Evolutionary conservation across 2,329 filamentous ascomycete genomes (phyloP), one percentile per base, ranked within the genome.

Genomic region (Penicillium sp.): DNA sequence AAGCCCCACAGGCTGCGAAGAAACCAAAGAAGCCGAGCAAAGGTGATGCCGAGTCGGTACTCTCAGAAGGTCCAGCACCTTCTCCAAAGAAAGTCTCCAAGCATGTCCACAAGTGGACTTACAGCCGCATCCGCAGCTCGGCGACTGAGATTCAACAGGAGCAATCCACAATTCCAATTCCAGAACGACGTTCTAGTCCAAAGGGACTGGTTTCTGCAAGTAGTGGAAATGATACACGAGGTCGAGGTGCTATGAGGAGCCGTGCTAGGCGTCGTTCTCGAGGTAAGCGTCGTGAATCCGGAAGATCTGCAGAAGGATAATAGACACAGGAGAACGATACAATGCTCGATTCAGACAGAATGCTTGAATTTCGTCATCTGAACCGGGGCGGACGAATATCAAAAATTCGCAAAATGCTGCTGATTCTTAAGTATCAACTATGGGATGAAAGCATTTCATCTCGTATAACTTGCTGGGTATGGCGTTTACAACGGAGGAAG

Each of bases 331-430:
- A 14, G 55, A 60, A 9, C 52, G 50, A 18, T 63, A 64, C 37
- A 53, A 45, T 22, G 54, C 56, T 23, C 56, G 59, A 1, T 64
- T 62, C 34, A 54, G 42, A 14, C 48, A 52, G 28, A 45, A 48
- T 5, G 32, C 16, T 6, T 48, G 25, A 50, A 10, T 10, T 17
- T 25, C 20, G 18, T 12, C 6, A 6, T 29, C 30, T 15, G n/a
- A n/a, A n/a, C n/a, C n/a, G n/a, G n/a, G n/a, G n/a, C n/a, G n/a
- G n/a, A n/a, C n/a, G n/a, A n/a, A n/a, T n/a, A n/a, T n/a, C n/a
- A n/a, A n/a, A n/a, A n/a, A n/a, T n/a, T n/a, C n/a, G n/a, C n/a
- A n/a, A n/a, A n/a, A n/a, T n/a, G n/a, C n/a, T n/a, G n/a, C n/a
- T n/a, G n/a, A n/a, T n/a, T n/a, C n/a, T n/a, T n/a, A n/a, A n/a